phyloP scores from a whole-genome alignment of 495 filamentous ascomycete genomes.

The Ramalina intermedia region DNA sequence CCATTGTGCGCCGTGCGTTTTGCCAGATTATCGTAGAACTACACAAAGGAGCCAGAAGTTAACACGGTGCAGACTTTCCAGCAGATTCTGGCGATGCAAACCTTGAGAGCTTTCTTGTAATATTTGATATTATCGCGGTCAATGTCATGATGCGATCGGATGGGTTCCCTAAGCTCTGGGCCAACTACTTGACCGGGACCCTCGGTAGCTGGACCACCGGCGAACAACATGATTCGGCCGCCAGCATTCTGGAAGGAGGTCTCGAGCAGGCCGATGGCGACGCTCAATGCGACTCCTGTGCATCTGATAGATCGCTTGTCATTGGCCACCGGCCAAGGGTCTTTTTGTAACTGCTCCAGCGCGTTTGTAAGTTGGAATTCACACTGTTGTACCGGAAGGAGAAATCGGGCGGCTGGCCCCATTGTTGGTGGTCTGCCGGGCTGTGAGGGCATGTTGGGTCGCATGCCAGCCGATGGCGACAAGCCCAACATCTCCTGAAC shows the following conservation, averaged over 20 bases:
- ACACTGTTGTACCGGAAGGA: slow-evolving; percentile 87
- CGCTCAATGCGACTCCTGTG: slow-evolving; percentile 89
- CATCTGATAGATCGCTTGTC: slow-evolving; percentile 87
- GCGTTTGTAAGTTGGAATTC: slow-evolving; percentile 98
- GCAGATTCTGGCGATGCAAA: slow-evolving; percentile 22
- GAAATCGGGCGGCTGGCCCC: slow-evolving; percentile 76
- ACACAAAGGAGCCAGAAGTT: slow-evolving; percentile 14
- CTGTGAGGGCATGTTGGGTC: slow-evolving; percentile 69
- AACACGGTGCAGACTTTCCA: neutral
- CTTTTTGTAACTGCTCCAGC: slow-evolving; percentile 90
- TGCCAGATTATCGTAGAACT: slow-evolving; percentile 97
- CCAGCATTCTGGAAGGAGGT: slow-evolving; percentile 91
- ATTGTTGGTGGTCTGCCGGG: slow-evolving; percentile 63
- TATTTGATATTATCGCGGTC: slow-evolving; percentile 98
- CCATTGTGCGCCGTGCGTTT: slow-evolving; percentile 94
- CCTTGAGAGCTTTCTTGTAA: slow-evolving; percentile 98
- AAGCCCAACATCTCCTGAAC: slow-evolving; percentile 98
- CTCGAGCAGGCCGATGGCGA: slow-evolving; percentile 85
- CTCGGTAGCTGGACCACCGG: slow-evolving; percentile 89
- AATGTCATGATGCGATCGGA: slow-evolving; percentile 97
- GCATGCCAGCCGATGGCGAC: slow-evolving; percentile 40
- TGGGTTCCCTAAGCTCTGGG: slow-evolving; percentile 91
- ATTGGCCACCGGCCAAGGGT: slow-evolving; percentile 94
- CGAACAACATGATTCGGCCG: slow-evolving; percentile 92
- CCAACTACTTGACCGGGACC: slow-evolving; percentile 95